These are phyloP conservation scores for Hortiboletus campestris DNA, from an alignment of 768 basidiomycete genomes.

Conservation along the genomic window DNA sequence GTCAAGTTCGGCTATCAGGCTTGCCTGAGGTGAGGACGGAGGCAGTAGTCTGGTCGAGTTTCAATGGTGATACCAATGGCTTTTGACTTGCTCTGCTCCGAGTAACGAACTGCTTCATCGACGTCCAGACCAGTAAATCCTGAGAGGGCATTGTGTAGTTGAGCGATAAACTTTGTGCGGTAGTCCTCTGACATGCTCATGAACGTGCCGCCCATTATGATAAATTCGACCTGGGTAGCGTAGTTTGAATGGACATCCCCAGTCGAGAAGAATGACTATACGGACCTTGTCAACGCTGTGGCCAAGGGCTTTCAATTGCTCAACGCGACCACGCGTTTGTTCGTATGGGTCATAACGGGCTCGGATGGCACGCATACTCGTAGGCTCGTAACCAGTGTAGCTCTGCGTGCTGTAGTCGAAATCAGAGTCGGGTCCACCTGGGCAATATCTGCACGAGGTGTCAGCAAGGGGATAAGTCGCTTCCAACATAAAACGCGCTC, in stretches of 20 bases:
- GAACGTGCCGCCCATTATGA: slow-evolving; percentile 98
- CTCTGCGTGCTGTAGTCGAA: slow-evolving; percentile 99
- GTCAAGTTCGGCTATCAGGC: slow-evolving; percentile 1
- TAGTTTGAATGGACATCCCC: not conserved
- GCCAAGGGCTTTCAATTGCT: slow-evolving; percentile 93
- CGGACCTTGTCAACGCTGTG: slow-evolving; percentile 94
- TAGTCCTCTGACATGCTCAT: slow-evolving; percentile 99
- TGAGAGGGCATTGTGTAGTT: slow-evolving; percentile 94
- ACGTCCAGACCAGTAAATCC: slow-evolving; percentile 92
- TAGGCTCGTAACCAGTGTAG: slow-evolving; percentile 94
- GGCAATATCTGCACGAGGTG: slow-evolving; percentile 71
- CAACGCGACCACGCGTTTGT: slow-evolving; percentile 91
- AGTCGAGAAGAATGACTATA: not conserved
- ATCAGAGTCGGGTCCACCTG: slow-evolving; percentile 98
- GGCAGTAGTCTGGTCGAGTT: slow-evolving; percentile 96
- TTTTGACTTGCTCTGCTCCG: slow-evolving; percentile 96
- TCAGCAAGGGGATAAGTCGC: slow-evolving; percentile 3
- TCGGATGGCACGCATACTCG: slow-evolving; percentile 98
- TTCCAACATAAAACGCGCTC: slow-evolving; percentile 27
- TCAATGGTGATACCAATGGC: slow-evolving; percentile 99
- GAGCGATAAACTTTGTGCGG: slow-evolving; percentile 88
- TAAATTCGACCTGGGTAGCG: slow-evolving; percentile 69
- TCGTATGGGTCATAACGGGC: slow-evolving; percentile 97
- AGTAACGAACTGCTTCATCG: slow-evolving; percentile 96
- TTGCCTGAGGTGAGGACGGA: slow-evolving; percentile 91